Percentiles rank a stretch among this genome's conserved stretches.
Conservation (phyloP, 345 rosid genomes). For the Eucalyptus cladocalyx region DNA sequence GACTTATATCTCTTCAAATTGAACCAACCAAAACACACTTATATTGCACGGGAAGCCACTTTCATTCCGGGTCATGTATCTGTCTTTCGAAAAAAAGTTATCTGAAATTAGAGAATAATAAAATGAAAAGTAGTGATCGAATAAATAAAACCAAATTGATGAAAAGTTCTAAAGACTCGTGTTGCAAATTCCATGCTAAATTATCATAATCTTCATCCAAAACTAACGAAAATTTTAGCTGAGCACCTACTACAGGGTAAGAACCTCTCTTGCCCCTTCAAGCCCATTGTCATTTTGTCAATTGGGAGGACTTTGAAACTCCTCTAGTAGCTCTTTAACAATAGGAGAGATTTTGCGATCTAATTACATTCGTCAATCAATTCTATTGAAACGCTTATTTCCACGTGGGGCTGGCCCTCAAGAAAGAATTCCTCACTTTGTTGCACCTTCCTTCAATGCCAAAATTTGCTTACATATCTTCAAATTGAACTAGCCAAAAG, state of each 20-base stretch:
- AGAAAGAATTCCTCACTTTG: no score
- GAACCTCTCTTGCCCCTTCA: neutral
- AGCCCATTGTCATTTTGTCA: neutral
- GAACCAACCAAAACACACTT: neutral
- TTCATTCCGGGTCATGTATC: neutral
- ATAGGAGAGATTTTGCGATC: no score
- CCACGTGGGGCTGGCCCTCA: accelerated
- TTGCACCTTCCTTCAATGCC: neutral
- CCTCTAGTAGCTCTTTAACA: neutral
- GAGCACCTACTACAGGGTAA: neutral
- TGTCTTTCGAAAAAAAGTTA: accelerated
- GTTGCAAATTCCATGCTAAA: neutral
- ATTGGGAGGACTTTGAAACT: neutral
- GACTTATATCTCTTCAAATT: no score
- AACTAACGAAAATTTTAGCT: neutral
- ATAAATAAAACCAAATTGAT: neutral
- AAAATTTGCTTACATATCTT: no score
- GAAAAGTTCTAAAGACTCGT: neutral
- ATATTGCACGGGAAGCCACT: neutral
- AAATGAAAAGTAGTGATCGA: no score
- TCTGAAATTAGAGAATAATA: no score
- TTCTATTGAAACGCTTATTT: no score
- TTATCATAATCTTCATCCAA: neutral
- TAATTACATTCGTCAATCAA: neutral
- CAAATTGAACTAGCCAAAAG: neutral